These are phyloP conservation scores for Epichloe hybrida DNA, from an alignment of 2,329 filamentous ascomycete genomes.

Conservation along the genomic window DNA sequence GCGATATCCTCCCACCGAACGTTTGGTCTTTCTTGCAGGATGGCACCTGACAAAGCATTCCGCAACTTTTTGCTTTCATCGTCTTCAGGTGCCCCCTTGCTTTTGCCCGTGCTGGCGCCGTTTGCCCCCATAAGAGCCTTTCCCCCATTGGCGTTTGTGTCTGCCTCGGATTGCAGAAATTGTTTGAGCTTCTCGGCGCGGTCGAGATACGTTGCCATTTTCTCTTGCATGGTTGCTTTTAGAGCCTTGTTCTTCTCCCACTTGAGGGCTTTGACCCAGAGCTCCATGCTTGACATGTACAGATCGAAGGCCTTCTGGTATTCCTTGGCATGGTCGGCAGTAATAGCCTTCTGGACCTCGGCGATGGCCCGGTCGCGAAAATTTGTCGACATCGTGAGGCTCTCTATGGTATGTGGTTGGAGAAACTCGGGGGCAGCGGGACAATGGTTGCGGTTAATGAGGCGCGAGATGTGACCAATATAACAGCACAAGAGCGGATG, in stretches of 20 bases:
- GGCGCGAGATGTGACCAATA: not conserved
- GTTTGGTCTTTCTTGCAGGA: slow-evolving; percentile 89
- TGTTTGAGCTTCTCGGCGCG: slow-evolving; percentile 95
- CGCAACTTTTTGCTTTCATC: slow-evolving; percentile 92
- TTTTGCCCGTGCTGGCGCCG: slow-evolving; percentile 49
- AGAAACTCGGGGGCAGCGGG: not conserved
- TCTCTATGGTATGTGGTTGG: not conserved
- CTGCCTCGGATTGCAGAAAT: slow-evolving; percentile 65
- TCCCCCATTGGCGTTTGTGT: slow-evolving; percentile 56
- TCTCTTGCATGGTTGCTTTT: slow-evolving; percentile 93
- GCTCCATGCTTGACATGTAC: slow-evolving; percentile 90
- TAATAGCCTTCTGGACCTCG: slow-evolving; percentile 93
- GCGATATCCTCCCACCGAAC: slow-evolving; percentile 98
- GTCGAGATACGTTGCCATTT: slow-evolving; percentile 96
- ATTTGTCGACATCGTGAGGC: slow-evolving; percentile 72
- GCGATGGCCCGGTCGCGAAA: slow-evolving; percentile 95
- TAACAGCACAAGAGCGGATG: not conserved
- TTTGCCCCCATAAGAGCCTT: slow-evolving; percentile 54
- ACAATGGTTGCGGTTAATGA: not conserved
- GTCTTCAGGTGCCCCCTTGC: slow-evolving; percentile 57
- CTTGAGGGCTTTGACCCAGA: slow-evolving; percentile 97
- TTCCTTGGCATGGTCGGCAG: slow-evolving; percentile 85
- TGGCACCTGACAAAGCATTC: slow-evolving; percentile 80
- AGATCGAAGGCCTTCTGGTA: slow-evolving; percentile 95
- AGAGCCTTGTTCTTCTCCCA: slow-evolving; percentile 98